phyloP scores from a whole-genome alignment of 163 green algal genomes.

The Chloromonas sp. region DNA sequence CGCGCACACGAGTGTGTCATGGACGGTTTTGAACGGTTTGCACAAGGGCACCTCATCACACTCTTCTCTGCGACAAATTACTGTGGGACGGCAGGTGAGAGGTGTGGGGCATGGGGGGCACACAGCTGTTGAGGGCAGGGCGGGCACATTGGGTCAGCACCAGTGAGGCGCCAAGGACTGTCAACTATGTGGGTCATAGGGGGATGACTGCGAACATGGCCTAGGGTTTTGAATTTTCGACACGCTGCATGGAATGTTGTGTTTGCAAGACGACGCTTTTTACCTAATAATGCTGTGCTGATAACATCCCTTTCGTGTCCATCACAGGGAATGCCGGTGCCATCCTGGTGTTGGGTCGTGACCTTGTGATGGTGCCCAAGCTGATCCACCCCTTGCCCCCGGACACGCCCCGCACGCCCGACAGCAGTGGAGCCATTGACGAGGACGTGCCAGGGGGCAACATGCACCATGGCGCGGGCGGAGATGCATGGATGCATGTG shows the following conservation, averaged over 20 bases:
- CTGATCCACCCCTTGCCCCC: slow-evolving; percentile 97
- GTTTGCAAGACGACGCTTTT: not conserved
- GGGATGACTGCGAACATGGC: too few species aligned
- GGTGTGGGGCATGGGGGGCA: not conserved
- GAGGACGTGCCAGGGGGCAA: slow-evolving; percentile 16
- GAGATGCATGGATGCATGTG: slow-evolving; percentile 74
- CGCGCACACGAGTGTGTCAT: slow-evolving; percentile 99
- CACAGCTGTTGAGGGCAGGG: not conserved
- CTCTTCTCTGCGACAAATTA: slow-evolving; percentile 98
- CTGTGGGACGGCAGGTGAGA: slow-evolving; percentile 81
- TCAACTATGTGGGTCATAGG: not conserved
- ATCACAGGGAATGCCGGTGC: slow-evolving; percentile 86
- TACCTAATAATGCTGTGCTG: not conserved
- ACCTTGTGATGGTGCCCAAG: slow-evolving; percentile 98
- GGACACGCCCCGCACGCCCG: slow-evolving; percentile 58
- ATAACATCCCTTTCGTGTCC: not conserved
- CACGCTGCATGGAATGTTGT: not conserved
- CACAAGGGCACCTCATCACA: slow-evolving; percentile 90
- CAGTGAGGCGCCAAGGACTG: not conserved
- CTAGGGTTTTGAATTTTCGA: not conserved
- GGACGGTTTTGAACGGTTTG: slow-evolving; percentile 99
- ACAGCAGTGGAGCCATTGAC: slow-evolving; percentile 29
- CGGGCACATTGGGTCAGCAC: not conserved
- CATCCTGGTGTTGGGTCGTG: slow-evolving; percentile 92
- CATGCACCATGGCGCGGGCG: slow-evolving; percentile 34